These are phyloP conservation scores for Aphanomyces invadans DNA, from an alignment of 352 stramenopile genomes.

Conservation along the genomic window DNA sequence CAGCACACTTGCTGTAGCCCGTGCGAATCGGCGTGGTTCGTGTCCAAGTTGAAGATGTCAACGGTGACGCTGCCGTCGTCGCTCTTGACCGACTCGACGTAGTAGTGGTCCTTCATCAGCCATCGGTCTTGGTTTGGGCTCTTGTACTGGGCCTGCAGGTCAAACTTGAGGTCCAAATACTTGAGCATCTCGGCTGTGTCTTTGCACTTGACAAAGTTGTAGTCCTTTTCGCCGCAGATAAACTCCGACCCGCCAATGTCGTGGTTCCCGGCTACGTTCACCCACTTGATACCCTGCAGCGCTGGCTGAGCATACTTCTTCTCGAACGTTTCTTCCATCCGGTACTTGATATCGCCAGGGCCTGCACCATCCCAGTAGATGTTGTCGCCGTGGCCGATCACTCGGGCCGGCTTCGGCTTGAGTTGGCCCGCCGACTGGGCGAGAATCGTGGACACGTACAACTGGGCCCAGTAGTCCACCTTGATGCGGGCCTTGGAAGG, in stretches of 20 bases:
- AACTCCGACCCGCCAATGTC: constrained; percentile 79
- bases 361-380: constrained; percentile 22
- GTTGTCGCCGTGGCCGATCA: constrained; percentile 36
- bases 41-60: constrained; percentile 84
- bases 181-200: constrained; percentile 66
- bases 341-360: constrained; percentile 62
- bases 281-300: constrained; percentile 71
- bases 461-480: constrained; percentile 82
- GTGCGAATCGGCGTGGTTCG: constrained; percentile 77
- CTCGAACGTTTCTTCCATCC: constrained; percentile 81
- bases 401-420: constrained; percentile 52
- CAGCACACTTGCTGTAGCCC: constrained; percentile 78
- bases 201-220: constrained; percentile 77
- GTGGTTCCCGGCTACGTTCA: constrained; percentile 83
- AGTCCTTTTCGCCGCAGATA: constrained; percentile 81
- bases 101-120: constrained; percentile 79
- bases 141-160: constrained; percentile 73
- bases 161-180: constrained; percentile 82
- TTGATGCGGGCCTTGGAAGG: constrained; percentile 29
- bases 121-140: constrained; percentile 67
- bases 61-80: constrained; percentile 55
- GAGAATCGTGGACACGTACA: constrained; percentile 76
- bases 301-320: constrained; percentile 74
- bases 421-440: constrained; percentile 51
- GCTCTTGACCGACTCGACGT: constrained; percentile 67